Percentiles rank a stretch among this genome's conserved stretches.
Evolutionary conservation across 108 stramenopile genomes (phyloP).

Genomic region (Tribonema minus): DNA sequence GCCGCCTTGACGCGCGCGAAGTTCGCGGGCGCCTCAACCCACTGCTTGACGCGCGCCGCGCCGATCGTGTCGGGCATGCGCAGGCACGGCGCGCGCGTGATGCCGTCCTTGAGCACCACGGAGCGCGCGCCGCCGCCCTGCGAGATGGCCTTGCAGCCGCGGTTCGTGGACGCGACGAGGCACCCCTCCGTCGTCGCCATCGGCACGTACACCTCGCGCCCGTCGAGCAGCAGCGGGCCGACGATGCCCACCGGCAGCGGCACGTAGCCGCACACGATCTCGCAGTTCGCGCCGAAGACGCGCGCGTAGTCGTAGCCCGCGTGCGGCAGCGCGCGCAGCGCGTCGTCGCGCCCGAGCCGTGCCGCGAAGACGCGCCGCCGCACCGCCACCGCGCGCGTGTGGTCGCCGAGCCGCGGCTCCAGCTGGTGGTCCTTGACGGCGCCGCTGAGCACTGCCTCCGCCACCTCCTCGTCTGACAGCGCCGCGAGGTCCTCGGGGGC

Average conservation of each 20-base stretch:
- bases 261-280: slow-evolving; percentile 93
- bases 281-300: slow-evolving; percentile 92
- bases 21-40: slow-evolving; percentile 69
- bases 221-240: slow-evolving; percentile 85
- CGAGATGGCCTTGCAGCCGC: slow-evolving; percentile 92
- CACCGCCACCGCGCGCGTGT: slow-evolving; percentile 80
- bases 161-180: slow-evolving; percentile 88
- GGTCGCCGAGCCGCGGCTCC: slow-evolving; percentile 79
- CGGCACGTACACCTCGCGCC: slow-evolving; percentile 79
- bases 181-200: slow-evolving; percentile 99
- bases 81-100: slow-evolving; percentile 93
- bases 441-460: slow-evolving; percentile 67
- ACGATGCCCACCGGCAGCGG: slow-evolving; percentile 92
- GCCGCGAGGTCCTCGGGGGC: slow-evolving; percentile 51
- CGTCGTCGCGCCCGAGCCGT: slow-evolving; percentile 61
- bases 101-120: slow-evolving; percentile 81
- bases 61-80: slow-evolving; percentile 74
- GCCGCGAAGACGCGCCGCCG: slow-evolving; percentile 70
- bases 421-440: slow-evolving; percentile 89
- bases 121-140: slow-evolving; percentile 56
- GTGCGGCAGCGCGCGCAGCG: no score
- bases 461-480: slow-evolving; percentile 68
- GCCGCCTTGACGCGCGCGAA: slow-evolving; percentile 73
- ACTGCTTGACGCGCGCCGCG: slow-evolving; percentile 77
- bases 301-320: slow-evolving; percentile 78